These are phyloP conservation scores for Chenopodium suecicum DNA, from an alignment of 148 eudicot genomes.

Conservation along the genomic window DNA sequence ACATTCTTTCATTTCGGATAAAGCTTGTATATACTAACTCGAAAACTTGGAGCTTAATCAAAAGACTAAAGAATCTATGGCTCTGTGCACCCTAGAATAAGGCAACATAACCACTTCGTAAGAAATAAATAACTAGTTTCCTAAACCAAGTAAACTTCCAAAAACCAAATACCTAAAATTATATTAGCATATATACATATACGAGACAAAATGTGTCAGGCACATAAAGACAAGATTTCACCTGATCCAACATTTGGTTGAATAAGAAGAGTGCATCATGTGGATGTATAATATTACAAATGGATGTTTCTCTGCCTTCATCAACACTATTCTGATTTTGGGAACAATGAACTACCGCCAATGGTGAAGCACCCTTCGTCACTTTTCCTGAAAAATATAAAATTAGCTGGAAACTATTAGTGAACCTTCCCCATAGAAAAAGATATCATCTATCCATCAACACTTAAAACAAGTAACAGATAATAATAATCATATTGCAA, in stretches of 20 bases:
- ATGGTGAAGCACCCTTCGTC: conserved; percentile 49
- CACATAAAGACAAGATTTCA: conserved; percentile 18
- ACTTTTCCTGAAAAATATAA: conserved; percentile 54
- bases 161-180: too few species aligned
- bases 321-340: conserved; percentile 33
- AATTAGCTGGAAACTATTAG: background rate
- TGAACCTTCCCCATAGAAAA: background rate
- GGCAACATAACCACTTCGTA: too few species aligned
- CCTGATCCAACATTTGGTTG: conserved; percentile 73
- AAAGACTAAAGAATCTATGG: too few species aligned
- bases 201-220: background rate
- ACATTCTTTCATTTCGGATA: background rate
- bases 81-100: too few species aligned
- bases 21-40: background rate
- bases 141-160: too few species aligned
- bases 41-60: too few species aligned
- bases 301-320: conserved; percentile 31
- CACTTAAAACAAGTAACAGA: background rate
- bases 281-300: conserved; percentile 41
- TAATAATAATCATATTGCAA: background rate
- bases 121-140: too few species aligned
- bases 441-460: background rate
- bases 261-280: conserved; percentile 59
- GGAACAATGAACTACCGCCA: conserved; percentile 56
- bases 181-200: background rate